phyloP scores from a whole-genome alignment of 345 rosid species.

The Trapa incisa region DNA sequence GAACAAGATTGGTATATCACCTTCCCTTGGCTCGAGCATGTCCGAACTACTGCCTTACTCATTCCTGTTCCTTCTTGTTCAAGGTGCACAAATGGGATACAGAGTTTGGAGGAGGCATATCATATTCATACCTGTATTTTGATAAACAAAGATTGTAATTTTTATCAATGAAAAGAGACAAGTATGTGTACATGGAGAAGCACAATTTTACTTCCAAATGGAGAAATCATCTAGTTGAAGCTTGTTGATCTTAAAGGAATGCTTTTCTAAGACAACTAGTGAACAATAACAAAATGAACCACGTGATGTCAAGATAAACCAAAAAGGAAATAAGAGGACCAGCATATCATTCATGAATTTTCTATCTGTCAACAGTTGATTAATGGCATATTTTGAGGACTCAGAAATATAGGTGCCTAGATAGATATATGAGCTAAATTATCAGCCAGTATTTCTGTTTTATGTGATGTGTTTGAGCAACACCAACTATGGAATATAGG shows the following conservation, averaged over 20 bases:
- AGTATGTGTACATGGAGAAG: background rate
- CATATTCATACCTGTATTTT: background rate
- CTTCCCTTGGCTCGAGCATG: constrained; percentile 96
- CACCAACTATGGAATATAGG: background rate
- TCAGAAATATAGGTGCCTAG: background rate
- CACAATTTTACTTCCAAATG: background rate
- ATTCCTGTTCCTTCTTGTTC: constrained; percentile 29
- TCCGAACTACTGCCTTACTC: constrained; percentile 60
- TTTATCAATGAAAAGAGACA: background rate
- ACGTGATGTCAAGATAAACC: background rate
- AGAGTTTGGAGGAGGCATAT: background rate
- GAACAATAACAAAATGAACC: background rate
- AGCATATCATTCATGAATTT: background rate
- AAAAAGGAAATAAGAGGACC: background rate
- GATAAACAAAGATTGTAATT: background rate
- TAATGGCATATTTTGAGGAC: background rate
- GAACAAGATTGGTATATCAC: constrained; percentile 62
- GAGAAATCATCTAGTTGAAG: background rate
- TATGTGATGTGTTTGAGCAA: background rate
- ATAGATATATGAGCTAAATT: background rate
- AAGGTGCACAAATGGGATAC: background rate
- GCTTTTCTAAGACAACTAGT: background rate
- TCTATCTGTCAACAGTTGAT: background rate
- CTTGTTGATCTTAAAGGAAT: background rate
- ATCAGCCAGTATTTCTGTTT: background rate